These are phyloP conservation scores for Hypericum androsaemum DNA, from an alignment of 345 rosid genomes.

Conservation along the genomic window DNA sequence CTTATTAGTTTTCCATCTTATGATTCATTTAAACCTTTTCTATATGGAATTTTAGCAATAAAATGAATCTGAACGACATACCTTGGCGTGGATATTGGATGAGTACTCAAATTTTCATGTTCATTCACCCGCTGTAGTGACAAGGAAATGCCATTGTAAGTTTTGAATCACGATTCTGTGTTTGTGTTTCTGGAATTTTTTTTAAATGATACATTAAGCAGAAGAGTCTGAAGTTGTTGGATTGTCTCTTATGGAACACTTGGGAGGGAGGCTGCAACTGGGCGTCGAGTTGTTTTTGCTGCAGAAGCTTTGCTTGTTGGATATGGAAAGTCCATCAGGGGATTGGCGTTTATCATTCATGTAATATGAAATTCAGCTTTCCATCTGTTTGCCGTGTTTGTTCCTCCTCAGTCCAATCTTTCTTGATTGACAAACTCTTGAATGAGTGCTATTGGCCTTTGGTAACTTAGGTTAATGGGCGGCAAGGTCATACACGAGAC, in stretches of 20 bases:
- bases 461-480: constrained; percentile 99
- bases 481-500: constrained; percentile 74
- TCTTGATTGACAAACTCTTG: not conserved
- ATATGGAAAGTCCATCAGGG: constrained; percentile 62
- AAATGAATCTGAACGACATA: constrained; percentile 2
- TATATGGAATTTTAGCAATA: too few species aligned
- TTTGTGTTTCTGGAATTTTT: too few species aligned
- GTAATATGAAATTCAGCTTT: constrained; percentile 23
- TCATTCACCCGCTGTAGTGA: constrained; percentile 16
- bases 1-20: not conserved
- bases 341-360: constrained; percentile 79
- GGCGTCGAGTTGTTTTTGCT: constrained; percentile 83
- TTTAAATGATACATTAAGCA: too few species aligned
- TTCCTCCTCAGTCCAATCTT: too few species aligned
- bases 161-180: too few species aligned
- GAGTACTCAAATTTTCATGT: constrained; percentile 16
- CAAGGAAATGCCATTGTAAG: too few species aligned
- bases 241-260: too few species aligned
- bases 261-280: constrained; percentile 98
- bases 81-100: constrained; percentile 19
- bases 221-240: too few species aligned
- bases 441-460: constrained; percentile 47
- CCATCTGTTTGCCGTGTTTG: too few species aligned
- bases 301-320: constrained; percentile 90
- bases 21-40: too few species aligned